Evolutionary conservation across 495 filamentous ascomycete species (phyloP).

Genomic region (Penicillium verhagenii): DNA sequence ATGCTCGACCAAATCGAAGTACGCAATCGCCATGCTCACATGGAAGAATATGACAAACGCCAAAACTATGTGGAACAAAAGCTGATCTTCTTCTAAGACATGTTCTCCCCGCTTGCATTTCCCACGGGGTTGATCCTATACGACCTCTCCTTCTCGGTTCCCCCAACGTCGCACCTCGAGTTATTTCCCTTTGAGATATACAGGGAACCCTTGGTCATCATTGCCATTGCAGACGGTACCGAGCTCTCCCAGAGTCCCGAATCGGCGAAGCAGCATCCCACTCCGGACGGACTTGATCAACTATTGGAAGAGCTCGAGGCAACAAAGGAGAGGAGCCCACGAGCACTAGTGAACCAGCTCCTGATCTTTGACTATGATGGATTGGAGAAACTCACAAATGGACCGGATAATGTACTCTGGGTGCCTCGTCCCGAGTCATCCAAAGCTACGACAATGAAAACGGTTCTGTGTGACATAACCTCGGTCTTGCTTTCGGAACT

Average conservation of each 20-base stretch:
- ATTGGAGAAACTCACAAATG: constrained; percentile 39
- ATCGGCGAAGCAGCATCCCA: constrained; percentile 24
- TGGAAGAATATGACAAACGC: background rate
- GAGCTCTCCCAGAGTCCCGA: constrained; percentile 50
- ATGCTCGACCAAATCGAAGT: constrained; percentile 86
- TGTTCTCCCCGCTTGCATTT: constrained; percentile 93
- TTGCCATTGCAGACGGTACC: constrained; percentile 73
- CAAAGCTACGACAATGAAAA: constrained; percentile 88
- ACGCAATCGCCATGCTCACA: constrained; percentile 31
- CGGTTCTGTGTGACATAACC: constrained; percentile 89
- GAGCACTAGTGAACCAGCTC: constrained; percentile 72
- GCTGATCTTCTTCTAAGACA: constrained; percentile 58
- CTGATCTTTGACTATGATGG: constrained; percentile 71
- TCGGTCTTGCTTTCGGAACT: constrained; percentile 82
- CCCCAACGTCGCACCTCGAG: constrained; percentile 72
- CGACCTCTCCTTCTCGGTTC: constrained; percentile 77
- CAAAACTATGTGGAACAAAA: background rate
- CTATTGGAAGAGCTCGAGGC: constrained; percentile 63
- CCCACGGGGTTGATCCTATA: constrained; percentile 87
- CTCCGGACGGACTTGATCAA: constrained; percentile 54
- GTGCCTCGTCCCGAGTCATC: constrained; percentile 71
- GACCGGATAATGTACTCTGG: constrained; percentile 56
- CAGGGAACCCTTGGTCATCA: constrained; percentile 73
- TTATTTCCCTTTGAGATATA: constrained; percentile 83
- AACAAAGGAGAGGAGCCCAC: constrained; percentile 62